Evolutionary conservation across 768 basidiomycete genomes (phyloP), one percentile per base, ranked within the genome.

Genomic region (Boletus barrowsii): DNA sequence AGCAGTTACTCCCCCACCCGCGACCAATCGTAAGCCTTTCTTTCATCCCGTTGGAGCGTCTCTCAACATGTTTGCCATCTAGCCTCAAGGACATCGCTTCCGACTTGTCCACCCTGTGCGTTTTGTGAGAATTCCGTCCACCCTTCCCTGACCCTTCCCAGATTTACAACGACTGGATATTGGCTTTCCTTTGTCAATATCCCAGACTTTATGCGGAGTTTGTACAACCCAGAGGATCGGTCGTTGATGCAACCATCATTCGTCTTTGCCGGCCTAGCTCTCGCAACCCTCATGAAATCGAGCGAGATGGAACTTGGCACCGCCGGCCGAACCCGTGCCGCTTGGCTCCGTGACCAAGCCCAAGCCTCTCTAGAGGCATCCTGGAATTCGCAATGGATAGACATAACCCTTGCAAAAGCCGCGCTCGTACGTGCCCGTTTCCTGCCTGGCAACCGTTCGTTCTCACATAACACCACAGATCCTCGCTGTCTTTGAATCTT

Each of bases 401-500:
- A 90, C 58, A 72, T 80, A 20, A 78, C 78, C 15, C 75, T 90
- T 9, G 90, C 86, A 1, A 86, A 89, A 62, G 88, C 88, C 10
- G 88, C 88, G 7, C 70, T 87, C 57, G 87, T 88, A 47, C 57
- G 79, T 70, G 6, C 41, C 20, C 39, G 7, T 46, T 49, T 41
- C 49, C 32, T 22, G 8, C 35, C 9, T 29, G 13, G 13, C 18
- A 30, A 8, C 22, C 32, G 18, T 29, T 42, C 10, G 33, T 56
- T 55, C 61, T 67, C 40, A 72, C 39, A 43, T 36, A 2, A 13
- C 14, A 15, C n/a, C 5, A 33, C 56, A 88, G 88, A 82, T 92
- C 46, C 76, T 91, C 10, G 86, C 89, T 6, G 72, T 92, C 3
- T 92, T 88, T 61, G 90, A 92, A 66, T 79, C 82, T 0, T 90